Percentiles rank a stretch among this genome's conserved stretches.
Evolutionary conservation across 768 basidiomycete genomes (phyloP).

Genomic region (Lanmaoa rubissima): DNA sequence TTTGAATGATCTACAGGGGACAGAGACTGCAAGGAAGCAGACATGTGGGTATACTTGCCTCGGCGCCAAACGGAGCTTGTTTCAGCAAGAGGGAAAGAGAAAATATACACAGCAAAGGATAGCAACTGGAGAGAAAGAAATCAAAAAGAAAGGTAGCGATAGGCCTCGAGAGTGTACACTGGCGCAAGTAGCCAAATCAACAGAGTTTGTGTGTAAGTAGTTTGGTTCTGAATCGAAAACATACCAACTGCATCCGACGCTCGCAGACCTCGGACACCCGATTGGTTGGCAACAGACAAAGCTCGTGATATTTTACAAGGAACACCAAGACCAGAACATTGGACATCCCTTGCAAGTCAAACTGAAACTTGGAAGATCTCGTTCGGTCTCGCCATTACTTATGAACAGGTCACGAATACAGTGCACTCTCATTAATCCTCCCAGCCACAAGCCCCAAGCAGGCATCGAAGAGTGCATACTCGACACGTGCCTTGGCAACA

Average conservation of each 20-base stretch:
- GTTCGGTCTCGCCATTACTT: neutral
- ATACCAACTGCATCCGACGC: constrained; percentile 6
- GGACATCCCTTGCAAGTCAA: neutral
- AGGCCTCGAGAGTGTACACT: constrained; percentile 2
- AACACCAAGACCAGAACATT: neutral
- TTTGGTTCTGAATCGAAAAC: constrained; percentile 9
- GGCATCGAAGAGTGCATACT: too few species aligned
- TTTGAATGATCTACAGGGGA: constrained; percentile 16
- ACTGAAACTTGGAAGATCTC: neutral
- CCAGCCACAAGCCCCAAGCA: too few species aligned
- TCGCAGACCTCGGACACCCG: constrained; percentile 16
- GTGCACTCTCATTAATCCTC: neutral
- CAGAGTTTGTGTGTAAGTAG: constrained; percentile 6
- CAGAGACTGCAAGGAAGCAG: constrained; percentile 13
- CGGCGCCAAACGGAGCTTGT: constrained; percentile 3
- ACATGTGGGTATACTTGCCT: constrained; percentile 19
- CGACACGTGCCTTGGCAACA: too few species aligned
- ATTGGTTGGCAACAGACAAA: neutral
- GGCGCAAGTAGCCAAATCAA: constrained; percentile 11
- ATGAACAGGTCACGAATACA: neutral
- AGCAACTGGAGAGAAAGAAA: constrained; percentile 13
- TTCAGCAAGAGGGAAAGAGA: neutral
- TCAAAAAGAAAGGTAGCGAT: constrained; percentile 10
- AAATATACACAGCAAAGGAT: constrained; percentile 23
- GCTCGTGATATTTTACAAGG: neutral